Evolutionary conservation across 2,329 filamentous ascomycete genomes (phyloP).

Genomic region (Cladophialophora yegresii): DNA sequence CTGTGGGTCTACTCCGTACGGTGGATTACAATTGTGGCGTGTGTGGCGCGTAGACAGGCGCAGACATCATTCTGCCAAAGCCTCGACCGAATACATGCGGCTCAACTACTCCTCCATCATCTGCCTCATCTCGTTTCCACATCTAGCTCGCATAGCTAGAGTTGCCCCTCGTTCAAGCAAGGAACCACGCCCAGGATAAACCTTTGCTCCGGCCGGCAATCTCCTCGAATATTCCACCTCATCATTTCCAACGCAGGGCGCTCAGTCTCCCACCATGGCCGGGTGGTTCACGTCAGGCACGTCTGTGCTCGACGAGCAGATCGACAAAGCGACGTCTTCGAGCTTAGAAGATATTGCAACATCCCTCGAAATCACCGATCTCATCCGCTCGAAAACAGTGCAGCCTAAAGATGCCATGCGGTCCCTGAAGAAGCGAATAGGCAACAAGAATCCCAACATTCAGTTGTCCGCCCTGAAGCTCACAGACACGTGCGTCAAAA

Average conservation of each 20-base stretch:
- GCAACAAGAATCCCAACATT: slow-evolving; percentile 95
- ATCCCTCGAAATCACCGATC: slow-evolving; percentile 96
- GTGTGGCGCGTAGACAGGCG: background rate
- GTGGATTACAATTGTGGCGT: background rate
- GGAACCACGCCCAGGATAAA: background rate
- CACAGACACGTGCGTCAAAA: slow-evolving; percentile 98
- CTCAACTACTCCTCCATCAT: background rate
- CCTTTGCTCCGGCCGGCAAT: background rate
- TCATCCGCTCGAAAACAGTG: slow-evolving; percentile 95
- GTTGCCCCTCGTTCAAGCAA: background rate
- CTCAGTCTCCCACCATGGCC: slow-evolving; percentile 66
- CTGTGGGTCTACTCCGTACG: too few species aligned
- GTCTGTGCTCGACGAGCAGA: slow-evolving; percentile 92
- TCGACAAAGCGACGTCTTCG: slow-evolving; percentile 90
- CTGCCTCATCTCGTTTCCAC: background rate
- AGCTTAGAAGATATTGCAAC: slow-evolving; percentile 96
- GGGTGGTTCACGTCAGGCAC: slow-evolving; percentile 94
- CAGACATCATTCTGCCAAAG: background rate
- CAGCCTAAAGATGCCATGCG: slow-evolving; percentile 98
- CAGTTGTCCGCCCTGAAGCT: slow-evolving; percentile 95
- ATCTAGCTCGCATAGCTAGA: background rate
- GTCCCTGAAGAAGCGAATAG: slow-evolving; percentile 88
- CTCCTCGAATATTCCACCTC: background rate
- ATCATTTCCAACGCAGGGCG: background rate
- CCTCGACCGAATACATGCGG: background rate